phyloP scores from a whole-genome alignment of 768 basidiomycete genomes.

The Phanerochaete sordida region DNA sequence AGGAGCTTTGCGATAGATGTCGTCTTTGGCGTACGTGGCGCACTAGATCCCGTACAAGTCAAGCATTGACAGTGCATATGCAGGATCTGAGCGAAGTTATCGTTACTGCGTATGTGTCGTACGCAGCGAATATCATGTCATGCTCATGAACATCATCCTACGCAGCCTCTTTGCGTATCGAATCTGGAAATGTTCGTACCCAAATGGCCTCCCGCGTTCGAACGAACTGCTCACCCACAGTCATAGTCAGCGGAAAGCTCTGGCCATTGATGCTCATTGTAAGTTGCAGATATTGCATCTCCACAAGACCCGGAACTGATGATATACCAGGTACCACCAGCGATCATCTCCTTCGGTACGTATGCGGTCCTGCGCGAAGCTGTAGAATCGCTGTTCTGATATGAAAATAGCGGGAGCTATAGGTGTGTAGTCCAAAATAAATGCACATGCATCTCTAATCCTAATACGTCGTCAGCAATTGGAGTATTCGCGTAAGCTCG shows the following conservation, averaged over 20 bases:
- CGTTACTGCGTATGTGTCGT: not conserved
- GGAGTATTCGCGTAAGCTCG: not conserved
- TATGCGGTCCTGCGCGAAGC: not conserved
- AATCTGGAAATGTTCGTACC: not conserved
- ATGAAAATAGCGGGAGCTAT: too few relatives aligned
- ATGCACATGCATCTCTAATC: too few relatives aligned
- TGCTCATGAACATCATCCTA: not conserved
- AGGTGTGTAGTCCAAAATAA: too few relatives aligned
- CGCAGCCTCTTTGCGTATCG: not conserved
- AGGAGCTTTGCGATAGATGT: not conserved
- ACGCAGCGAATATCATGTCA: not conserved
- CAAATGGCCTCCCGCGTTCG: too few relatives aligned
- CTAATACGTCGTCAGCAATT: not conserved
- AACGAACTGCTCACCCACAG: not conserved
- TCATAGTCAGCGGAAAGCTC: not conserved
- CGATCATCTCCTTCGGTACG: not conserved
- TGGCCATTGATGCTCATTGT: not conserved
- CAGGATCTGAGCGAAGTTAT: not conserved
- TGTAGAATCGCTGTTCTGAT: not conserved
- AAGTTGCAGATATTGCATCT: not conserved
- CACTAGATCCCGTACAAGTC: too few relatives aligned
- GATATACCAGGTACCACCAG: not conserved
- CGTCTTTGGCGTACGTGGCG: not conserved
- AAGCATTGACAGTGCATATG: not conserved
- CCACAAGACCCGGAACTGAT: not conserved